Base-by-base conservation (phyloP, 2,329 filamentous ascomycete species). In the Trichoderma simmonsii region DNA sequence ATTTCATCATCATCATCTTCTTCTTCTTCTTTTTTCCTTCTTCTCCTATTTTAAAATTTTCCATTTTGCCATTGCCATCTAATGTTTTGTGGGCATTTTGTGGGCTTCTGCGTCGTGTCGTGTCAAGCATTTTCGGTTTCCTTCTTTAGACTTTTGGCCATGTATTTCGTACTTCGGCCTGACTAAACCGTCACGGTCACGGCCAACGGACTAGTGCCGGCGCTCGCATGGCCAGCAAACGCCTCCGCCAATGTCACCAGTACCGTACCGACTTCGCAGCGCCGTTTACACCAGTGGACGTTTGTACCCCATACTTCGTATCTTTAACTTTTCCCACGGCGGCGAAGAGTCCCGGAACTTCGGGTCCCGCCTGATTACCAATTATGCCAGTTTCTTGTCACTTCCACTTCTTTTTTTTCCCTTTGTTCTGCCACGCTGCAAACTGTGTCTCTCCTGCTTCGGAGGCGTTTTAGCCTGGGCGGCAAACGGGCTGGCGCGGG, bases 391-490 rank as follows among this genome's bases (percentile, higher is more conserved):
- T 30, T 21, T 39, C 36, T 18, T 18, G 30, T n/a, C 32, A 24
- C 59, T 61, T 61, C 32, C 32, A 24, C 59, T 61, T 61, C 32
- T 32, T 26, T 66, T 66, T 30, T 18, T 39, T 39, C 36, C 34
- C 34, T 36, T 36, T 36, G 34, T 66, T 66, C 65, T 69, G 56
- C 56, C 56, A 48, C 65, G 36, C 65, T 36, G 34, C 34, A 36
- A 36, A 36, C 18, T 67, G 65, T 15, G 56, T 15, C 26, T 43
- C 65, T 60, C 34, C 39, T 69, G 56, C 56, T 51, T 60, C 65
- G 54, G 65, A 60, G 65, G 34, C 54, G 65, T n/a, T 43, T 61
- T 69, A 51, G 65, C 36, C n/a, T 69, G 65, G 48, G 65, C 65
- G 65, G 65, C 65, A 69, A 69, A 60, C 65, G 36, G 64, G 18